Evolutionary conservation across 2,329 filamentous ascomycete species (phyloP), one percentile per base, ranked within the genome.

Genomic region (Alternaria ethzedia): DNA sequence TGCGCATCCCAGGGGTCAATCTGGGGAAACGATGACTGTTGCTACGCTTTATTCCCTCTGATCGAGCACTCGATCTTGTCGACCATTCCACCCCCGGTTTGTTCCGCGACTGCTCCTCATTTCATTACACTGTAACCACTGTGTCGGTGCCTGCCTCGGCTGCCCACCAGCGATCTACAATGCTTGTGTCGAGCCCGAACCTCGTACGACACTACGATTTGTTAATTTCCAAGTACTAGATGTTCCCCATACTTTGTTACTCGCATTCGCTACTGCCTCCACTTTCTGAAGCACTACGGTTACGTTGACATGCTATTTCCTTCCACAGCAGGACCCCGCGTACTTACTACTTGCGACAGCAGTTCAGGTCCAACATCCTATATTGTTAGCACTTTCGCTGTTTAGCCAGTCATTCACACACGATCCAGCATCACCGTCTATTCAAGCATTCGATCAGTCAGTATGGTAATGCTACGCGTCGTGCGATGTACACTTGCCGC

Each of bases 191-290:
- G 26, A 51, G 26, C 26, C 47, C 47, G 47, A 51, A 28, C 26
- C 47, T 51, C 47, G 47, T 51, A 51, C 47, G 47, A 51, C 47
- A 51, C 47, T 51, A 51, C 36, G 12, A 32, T 28, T 51, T 51
- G 17, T 21, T 32, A 7, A 20, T 30, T 20, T 21, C 30, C 26
- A 21, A 46, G 20, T 23, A 46, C 10, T 21, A 46, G 20, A 2
- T 3, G 17, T 32, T 50, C 17, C 47, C 49, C 12, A 36, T 51
- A 51, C 17, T 23, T 23, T n/a, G 32, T 10, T 36, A 0, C 1
- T 36, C 32, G 32, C 32, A n/a, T 36, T 36, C 32, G 32, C 32
- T 36, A 36, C 32, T 36, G 8, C 15, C n/a, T 36, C 15, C 32
- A 9, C 32, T 36, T n/a, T 36, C 4, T 7, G 32, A 15, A 36